Evolutionary conservation across 208 protist species (phyloP).

Genomic region (Acanthamoeba triangularis): DNA sequence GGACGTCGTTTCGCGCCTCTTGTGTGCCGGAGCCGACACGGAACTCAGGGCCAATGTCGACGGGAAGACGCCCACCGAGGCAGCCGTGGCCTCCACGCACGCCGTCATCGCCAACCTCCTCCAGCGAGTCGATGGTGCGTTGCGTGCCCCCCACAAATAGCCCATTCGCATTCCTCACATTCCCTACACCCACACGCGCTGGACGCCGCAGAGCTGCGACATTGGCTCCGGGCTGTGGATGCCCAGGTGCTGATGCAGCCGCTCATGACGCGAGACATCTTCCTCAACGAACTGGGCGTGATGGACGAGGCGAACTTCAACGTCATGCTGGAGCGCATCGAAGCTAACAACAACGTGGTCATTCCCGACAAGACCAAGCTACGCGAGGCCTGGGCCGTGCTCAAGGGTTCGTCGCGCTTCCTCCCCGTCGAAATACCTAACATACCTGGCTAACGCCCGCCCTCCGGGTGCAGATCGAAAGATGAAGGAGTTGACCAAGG

Average conservation of each 20-base stretch:
- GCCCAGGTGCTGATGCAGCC: background rate
- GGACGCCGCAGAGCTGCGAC: background rate
- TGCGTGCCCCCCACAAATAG: slow-evolving; percentile 25
- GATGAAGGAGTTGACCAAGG: slow-evolving; percentile 41
- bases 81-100: slow-evolving; percentile 25
- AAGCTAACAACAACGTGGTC: slow-evolving; percentile 1
- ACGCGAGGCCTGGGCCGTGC: background rate
- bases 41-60: slow-evolving; percentile 22
- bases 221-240: background rate
- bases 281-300: slow-evolving; percentile 27
- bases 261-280: background rate
- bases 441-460: background rate
- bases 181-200: no score
- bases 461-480: slow-evolving; percentile 8
- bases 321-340: background rate
- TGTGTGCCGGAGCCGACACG: slow-evolving; percentile 38
- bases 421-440: background rate
- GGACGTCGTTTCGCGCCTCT: slow-evolving; percentile 48
- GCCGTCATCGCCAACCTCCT: slow-evolving; percentile 74
- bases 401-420: background rate
- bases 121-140: slow-evolving; percentile 75
- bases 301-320: background rate
- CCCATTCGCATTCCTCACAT: background rate
- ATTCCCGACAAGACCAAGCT: background rate
- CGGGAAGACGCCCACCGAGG: slow-evolving; percentile 72